phyloP scores from a whole-genome alignment of 148 eudicot species.

The Nepenthes gracilis region DNA sequence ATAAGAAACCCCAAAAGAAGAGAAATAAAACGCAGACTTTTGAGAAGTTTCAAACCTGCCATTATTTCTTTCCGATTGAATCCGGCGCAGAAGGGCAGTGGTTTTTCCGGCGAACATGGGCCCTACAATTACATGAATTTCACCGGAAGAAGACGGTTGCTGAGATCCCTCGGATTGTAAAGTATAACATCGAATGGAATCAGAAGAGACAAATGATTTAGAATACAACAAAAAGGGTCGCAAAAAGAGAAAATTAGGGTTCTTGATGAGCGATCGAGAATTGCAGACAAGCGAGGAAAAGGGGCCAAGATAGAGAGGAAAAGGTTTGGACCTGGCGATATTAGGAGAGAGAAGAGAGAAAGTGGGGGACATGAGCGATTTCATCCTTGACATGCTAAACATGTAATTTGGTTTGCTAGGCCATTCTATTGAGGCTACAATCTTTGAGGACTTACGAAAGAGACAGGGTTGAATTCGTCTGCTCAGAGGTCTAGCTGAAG shows the following conservation, averaged over 20 bases:
- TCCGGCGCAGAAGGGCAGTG: slow-evolving; percentile 58
- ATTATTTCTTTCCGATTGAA: slow-evolving; percentile 34
- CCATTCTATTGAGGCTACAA: no score
- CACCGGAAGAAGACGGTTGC: slow-evolving; percentile 15
- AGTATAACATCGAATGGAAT: slow-evolving; percentile 9
- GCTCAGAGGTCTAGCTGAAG: no score
- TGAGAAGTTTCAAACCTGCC: slow-evolving; percentile 39
- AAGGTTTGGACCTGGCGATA: slow-evolving; percentile 7
- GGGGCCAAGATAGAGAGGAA: slow-evolving; percentile 4
- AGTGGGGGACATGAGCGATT: slow-evolving; percentile 21
- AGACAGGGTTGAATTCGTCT: no score
- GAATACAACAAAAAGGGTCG: not conserved
- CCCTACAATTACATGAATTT: slow-evolving; percentile 76
- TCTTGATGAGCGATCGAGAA: slow-evolving; percentile 3
- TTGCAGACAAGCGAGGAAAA: slow-evolving; percentile 4
- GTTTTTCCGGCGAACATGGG: slow-evolving; percentile 98
- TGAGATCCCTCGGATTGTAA: slow-evolving; percentile 10
- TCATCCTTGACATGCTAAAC: slow-evolving; percentile 11
- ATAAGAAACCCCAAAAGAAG: not conserved
- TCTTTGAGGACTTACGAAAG: no score
- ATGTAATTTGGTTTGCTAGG: no score
- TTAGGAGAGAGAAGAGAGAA: slow-evolving; percentile 17
- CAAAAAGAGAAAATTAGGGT: slow-evolving; percentile 19
- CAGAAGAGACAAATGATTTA: slow-evolving; percentile 1
- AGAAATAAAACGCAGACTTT: not conserved